phyloP scores from a whole-genome alignment of 371 early-diverging fungal genomes.

The Scutellospora calospora region DNA sequence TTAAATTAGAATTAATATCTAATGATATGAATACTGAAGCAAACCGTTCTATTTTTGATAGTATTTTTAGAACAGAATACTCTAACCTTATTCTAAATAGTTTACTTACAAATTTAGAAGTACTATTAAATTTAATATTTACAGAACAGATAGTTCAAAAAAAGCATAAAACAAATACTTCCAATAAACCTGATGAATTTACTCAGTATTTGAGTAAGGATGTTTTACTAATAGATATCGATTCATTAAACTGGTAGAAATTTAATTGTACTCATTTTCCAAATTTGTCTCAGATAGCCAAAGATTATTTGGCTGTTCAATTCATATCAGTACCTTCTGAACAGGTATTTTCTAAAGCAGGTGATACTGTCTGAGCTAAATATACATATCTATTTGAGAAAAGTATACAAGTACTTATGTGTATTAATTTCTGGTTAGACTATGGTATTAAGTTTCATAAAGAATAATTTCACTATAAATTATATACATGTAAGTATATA shows the following conservation, averaged over 20 bases:
- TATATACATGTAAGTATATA: too few relatives aligned
- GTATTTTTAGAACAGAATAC: neutral
- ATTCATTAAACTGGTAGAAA: too few relatives aligned
- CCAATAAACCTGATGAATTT: too few relatives aligned
- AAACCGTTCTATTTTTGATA: neutral
- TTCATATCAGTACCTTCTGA: neutral
- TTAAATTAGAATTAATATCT: too few relatives aligned
- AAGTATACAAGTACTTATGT: conserved; percentile 14
- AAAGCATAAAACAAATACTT: too few relatives aligned
- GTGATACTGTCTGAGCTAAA: neutral
- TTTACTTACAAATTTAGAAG: neutral
- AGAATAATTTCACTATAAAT: neutral
- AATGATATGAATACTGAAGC: too few relatives aligned
- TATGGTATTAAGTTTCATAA: neutral
- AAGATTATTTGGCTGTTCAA: conserved; percentile 22
- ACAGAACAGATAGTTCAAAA: neutral
- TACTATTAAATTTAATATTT: neutral
- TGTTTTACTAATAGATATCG: too few relatives aligned
- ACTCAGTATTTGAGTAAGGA: too few relatives aligned
- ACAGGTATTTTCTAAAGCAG: conserved; percentile 15
- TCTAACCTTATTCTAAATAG: neutral
- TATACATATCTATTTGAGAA: neutral
- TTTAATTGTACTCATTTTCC: too few relatives aligned
- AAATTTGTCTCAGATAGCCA: too few relatives aligned
- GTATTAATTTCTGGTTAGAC: conserved; percentile 4